phyloP scores from a whole-genome alignment of 768 basidiomycete species.

The Kockovaella imperatae region DNA sequence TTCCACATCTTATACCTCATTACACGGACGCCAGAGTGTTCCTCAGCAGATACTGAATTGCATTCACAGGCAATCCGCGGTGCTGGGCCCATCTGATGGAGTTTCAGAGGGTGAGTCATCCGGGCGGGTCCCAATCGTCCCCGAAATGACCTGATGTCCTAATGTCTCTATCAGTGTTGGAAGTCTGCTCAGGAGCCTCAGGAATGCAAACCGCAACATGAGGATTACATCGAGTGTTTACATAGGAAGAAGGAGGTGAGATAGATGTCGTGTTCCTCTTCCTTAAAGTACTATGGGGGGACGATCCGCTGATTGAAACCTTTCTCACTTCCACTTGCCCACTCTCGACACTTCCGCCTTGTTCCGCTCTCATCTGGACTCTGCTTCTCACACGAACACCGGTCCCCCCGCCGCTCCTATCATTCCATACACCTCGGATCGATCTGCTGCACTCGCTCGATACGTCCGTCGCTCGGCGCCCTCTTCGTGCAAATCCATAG shows the following conservation, averaged over 20 bases:
- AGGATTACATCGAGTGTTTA: constrained; percentile 87
- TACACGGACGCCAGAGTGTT: too few relatives aligned
- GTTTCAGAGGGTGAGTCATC: constrained; percentile 36
- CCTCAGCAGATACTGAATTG: too few relatives aligned
- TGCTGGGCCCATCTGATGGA: constrained; percentile 93
- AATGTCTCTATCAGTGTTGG: constrained; percentile 60
- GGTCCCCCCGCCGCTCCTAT: too few relatives aligned
- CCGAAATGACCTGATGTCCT: not conserved
- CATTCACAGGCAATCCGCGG: constrained; percentile 61
- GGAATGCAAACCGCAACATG: constrained; percentile 62
- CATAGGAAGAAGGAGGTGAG: constrained; percentile 81
- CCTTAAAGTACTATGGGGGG: not conserved
- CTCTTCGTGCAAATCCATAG: constrained; percentile 63
- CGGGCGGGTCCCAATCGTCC: constrained; percentile 49
- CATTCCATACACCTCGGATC: not conserved
- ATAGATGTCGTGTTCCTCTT: not conserved
- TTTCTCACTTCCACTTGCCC: not conserved
- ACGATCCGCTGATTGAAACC: not conserved
- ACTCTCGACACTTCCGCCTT: not conserved
- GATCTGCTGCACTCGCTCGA: not conserved
- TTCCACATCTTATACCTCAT: too few relatives aligned
- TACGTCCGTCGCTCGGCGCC: constrained; percentile 23
- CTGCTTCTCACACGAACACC: too few relatives aligned
- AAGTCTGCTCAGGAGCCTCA: constrained; percentile 65
- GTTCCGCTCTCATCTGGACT: too few relatives aligned